Base-by-base conservation (phyloP, 1,284 basidiomycete species). In the Leccinum subspadiceum region DNA sequence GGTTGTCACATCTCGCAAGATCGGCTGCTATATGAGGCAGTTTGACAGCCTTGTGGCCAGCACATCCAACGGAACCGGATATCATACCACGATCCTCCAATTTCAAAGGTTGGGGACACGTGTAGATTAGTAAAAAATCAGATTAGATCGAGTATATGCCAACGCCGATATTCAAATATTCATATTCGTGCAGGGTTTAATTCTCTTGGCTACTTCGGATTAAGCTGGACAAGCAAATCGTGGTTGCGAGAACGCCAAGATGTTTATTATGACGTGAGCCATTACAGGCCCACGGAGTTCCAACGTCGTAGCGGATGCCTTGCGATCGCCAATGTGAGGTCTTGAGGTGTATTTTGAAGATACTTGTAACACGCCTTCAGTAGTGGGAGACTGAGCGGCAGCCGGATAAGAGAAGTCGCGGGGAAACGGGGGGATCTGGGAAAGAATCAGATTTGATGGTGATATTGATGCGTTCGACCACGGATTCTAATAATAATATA, bases 1-100 rank as follows among this genome's bases (percentile, higher is more conserved):
- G 49, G 53, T 92, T 74, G 88, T 90, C 87, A 79, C 87, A 79
- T 85, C 64, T 82, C 81, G 2, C 79, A 89, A 17, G 81, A 87
- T 53, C 73, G 77, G 8, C 77, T 93, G 13, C 86, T 87, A 1
- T 93, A 87, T 84, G 52, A 49, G 22, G 44, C 58, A 9, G 48
- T 37, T 24, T 33, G 50, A 24, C 54, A 41, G 4, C 53, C 84
- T 12, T 86, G 75, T 68, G 84, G 84, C 9, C 81, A 81, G 35
- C 33, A 12, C 10, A 35, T 37, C 15, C 35, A 39, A 39, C 15
- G 37, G 37, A 39, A 39, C 87, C 82, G 80, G 81, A 41, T 87
- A 67, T 85, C 84, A 35, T 72, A 76, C 91, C 66, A 83, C 83
- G 7, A 62, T 91, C 33, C 5, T 12, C 10, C 10, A 33, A 33